Evolutionary conservation across 2,329 filamentous ascomycete species (phyloP), one percentile per base, ranked within the genome.

Genomic region (Taxawa tesnikishii): DNA sequence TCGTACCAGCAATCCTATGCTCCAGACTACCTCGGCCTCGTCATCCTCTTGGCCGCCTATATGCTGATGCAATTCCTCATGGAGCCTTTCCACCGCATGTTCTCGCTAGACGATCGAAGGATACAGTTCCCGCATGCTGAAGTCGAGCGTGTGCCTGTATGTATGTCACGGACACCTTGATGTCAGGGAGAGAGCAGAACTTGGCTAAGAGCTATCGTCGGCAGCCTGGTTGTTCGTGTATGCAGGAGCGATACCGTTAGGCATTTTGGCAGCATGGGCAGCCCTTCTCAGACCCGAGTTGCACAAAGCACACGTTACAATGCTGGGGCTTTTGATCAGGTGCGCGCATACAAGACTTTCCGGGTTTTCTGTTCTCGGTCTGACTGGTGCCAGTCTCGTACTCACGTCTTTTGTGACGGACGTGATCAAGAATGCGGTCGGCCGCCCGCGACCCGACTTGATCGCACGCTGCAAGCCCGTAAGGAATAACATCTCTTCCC

Each of bases 41-140:
- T 65, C 2, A 55, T 82, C 24, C 65, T 96, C n/a, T 49, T 84
- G 6, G 61, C 66, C 4, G 72, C 68, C 31, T 90, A 83, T 56
- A 56, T 80, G 12, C 46, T 76, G 19, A 27, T 43, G 6, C 49
- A 83, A 70, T 66, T 83, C 26, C 67, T 75, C 55, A 62, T 81
- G 46, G 76, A 79, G 38, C 90, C 90, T 0, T 96, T 96, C 54
- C 85, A 96, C 55, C 84, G 83, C 59, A 81, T 94, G 74, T 96
- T 98, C 61, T 81, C 75, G 42, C 71, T 96, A 40, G 81, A 85
- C 52, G 84, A 96, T 53, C 69, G 82, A 15, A 66, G 75, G 30
- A 84, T 96, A 38, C 78, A 83, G 42, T 94, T 80, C 49, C 90
- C 90, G 1, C 81, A 93, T 58, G 84, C 90, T 14, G 67, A 79